Percentiles rank a stretch among this genome's conserved stretches.
These are phyloP conservation scores for Teratosphaeriaceae sp. DNA, from an alignment of 2,329 filamentous ascomycete species.

Conservation along the genomic window DNA sequence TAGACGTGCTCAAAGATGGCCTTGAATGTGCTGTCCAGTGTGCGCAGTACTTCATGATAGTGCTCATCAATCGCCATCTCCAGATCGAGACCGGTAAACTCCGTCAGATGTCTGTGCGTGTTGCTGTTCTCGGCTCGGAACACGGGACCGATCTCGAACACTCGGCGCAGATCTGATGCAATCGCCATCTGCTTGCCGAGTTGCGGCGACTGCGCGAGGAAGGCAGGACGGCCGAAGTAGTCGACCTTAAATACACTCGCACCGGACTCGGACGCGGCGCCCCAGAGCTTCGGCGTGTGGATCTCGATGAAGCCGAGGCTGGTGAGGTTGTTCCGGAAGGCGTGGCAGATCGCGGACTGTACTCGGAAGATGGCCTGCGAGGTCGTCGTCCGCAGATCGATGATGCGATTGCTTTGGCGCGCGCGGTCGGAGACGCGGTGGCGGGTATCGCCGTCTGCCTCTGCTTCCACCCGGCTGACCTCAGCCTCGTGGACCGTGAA, in stretches of 20 bases:
- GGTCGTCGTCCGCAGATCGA: constrained; percentile 78
- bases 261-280: constrained; percentile 83
- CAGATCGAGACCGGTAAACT: constrained; percentile 87
- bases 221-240: constrained; percentile 82
- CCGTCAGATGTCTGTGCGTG: constrained; percentile 87
- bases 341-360: constrained; percentile 69
- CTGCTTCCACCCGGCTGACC: constrained; percentile 51
- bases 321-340: constrained; percentile 73
- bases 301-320: constrained; percentile 81
- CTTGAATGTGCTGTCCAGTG: constrained; percentile 77
- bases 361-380: constrained; percentile 86
- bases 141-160: constrained; percentile 84
- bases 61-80: constrained; percentile 88
- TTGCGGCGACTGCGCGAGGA: constrained; percentile 86
- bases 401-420: constrained; percentile 69
- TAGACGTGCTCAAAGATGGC: constrained; percentile 68
- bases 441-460: constrained; percentile 50
- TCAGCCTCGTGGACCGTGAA: constrained; percentile 67
- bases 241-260: constrained; percentile 87
- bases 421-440: constrained; percentile 64
- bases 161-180: constrained; percentile 78
- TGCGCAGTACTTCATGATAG: constrained; percentile 78
- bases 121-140: constrained; percentile 96
- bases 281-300: constrained; percentile 87
- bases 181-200: constrained; percentile 91